Evolutionary conservation across 352 stramenopile species (phyloP).

Genomic region (Globisporangium parvum): DNA sequence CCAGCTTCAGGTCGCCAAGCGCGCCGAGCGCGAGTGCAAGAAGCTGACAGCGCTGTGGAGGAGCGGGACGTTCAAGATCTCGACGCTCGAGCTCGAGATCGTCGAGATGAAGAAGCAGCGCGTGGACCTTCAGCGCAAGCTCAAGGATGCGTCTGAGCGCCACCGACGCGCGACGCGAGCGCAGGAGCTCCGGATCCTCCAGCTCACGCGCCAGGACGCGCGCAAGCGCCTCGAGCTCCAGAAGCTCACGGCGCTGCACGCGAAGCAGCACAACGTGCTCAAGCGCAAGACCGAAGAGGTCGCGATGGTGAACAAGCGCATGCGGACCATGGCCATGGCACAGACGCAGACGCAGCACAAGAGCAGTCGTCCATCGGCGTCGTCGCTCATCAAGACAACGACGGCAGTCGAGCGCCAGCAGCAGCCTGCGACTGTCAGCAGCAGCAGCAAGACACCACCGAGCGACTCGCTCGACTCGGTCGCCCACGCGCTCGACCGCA

Average conservation of each 20-base stretch:
- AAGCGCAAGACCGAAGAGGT: conserved; percentile 65
- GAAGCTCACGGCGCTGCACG: conserved; percentile 29
- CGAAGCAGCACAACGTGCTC: conserved; percentile 38
- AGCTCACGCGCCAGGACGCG: conserved; percentile 54
- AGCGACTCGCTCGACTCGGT: conserved; percentile 21
- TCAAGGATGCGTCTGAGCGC: conserved; percentile 29
- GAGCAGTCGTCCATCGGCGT: not conserved
- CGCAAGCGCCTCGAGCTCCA: conserved; percentile 50
- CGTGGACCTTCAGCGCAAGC: conserved; percentile 26
- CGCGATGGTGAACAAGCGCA: conserved; percentile 34
- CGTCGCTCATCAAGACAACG: not conserved
- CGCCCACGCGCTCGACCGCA: conserved; percentile 28
- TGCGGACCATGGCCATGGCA: conserved; percentile 23
- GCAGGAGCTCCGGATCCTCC: conserved; percentile 37
- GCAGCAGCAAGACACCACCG: conserved; percentile 3
- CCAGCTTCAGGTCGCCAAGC: conserved; percentile 28
- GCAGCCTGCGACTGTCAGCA: not conserved
- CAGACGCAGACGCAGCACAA: too few relatives aligned
- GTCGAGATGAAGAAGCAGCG: conserved; percentile 45
- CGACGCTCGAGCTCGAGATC: conserved; percentile 39
- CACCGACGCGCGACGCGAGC: conserved; percentile 41
- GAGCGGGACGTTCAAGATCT: conserved; percentile 38
- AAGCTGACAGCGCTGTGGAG: conserved; percentile 25
- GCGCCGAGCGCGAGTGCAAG: conserved; percentile 34
- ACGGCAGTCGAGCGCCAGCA: not conserved